Evolutionary conservation across 345 rosid genomes (phyloP), one percentile per base, ranked within the genome.

Genomic region (Carallia pectinifolia): DNA sequence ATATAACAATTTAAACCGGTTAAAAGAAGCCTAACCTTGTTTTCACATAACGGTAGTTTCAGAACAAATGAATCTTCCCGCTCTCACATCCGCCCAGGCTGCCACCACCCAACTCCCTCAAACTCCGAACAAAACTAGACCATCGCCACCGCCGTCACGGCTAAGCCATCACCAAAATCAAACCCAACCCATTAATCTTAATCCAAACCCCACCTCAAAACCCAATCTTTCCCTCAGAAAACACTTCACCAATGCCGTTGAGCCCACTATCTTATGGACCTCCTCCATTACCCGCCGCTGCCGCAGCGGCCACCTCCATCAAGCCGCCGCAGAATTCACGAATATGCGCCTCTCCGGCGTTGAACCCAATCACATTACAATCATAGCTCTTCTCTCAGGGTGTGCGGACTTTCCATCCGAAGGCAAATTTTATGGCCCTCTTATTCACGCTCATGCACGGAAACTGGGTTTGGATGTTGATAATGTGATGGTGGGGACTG

Each of bases 311-410:
- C 85, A 67, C 7, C 55, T 90, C 18, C 65, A 74, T 16, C 73
- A 82, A 54, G 96, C 98, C 8, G 84, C 80, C 13, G 55, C 58
- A 12, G 85, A 74, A 64, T 84, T 93, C 66, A 69, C 89, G 60
- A 73, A 64, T 67, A 93, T 93, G 97, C 82, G 84, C 67, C 69
- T 77, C 19, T 64, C 82, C 0, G 96, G 84, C 37, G 76, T 82
- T 17, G 80, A 83, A 52, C 97, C 93, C 36, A 89, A 93, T 71
- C 87, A 89, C 70, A 70, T 90, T 64, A 90, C 93, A 7, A 70
- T 85, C 76, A 40, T 81, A 0, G 72, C 90, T 23, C 77, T 93
- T 31, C 61, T 90, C 36, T 90, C 93, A 0, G 83, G 83, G 0
- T 89, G 90, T 62, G 75, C 81, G 6, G 81, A 80, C 61, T 82